Evolutionary conservation across 495 filamentous ascomycete species (phyloP).

Genomic region (Ascodesmis nigricans): DNA sequence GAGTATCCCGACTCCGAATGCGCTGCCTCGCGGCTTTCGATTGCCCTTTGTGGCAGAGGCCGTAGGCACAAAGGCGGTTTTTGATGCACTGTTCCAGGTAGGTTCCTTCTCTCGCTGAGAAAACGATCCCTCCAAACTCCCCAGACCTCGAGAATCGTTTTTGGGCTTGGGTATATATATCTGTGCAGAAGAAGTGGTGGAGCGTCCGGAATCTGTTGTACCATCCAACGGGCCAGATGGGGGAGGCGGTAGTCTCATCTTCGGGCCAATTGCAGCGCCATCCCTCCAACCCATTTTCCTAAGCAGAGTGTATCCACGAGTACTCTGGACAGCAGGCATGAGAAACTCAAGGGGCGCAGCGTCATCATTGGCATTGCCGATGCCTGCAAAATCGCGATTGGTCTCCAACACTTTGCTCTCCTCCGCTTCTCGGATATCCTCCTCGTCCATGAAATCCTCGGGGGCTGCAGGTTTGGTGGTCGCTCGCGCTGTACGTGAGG

Average conservation of each 20-base stretch:
- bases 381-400: slow-evolving; percentile 44
- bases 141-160: slow-evolving; percentile 59
- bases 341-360: slow-evolving; percentile 38
- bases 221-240: slow-evolving; percentile 44
- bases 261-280: slow-evolving; percentile 81
- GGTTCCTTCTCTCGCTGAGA: too few relatives aligned
- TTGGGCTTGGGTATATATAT: slow-evolving; percentile 84
- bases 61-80: slow-evolving; percentile 15
- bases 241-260: too few relatives aligned
- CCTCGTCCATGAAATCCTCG: slow-evolving; percentile 97
- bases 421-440: slow-evolving; percentile 72
- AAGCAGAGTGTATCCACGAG: slow-evolving; percentile 69
- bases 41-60: slow-evolving; percentile 25
- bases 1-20: slow-evolving; percentile 70
- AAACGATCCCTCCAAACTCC: slow-evolving; percentile 50
- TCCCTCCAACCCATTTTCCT: slow-evolving; percentile 93
- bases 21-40: slow-evolving; percentile 32
- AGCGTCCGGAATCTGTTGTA: slow-evolving; percentile 24
- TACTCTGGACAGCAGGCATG: slow-evolving; percentile 46
- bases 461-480: slow-evolving; percentile 42
- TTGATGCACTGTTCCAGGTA: slow-evolving; percentile 24
- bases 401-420: slow-evolving; percentile 56
- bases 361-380: slow-evolving; percentile 45
- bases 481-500: slow-evolving; percentile 57
- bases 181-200: slow-evolving; percentile 25